These are phyloP conservation scores for Nemania sp. DNA, from an alignment of 2,329 filamentous ascomycete genomes.

Conservation along the genomic window DNA sequence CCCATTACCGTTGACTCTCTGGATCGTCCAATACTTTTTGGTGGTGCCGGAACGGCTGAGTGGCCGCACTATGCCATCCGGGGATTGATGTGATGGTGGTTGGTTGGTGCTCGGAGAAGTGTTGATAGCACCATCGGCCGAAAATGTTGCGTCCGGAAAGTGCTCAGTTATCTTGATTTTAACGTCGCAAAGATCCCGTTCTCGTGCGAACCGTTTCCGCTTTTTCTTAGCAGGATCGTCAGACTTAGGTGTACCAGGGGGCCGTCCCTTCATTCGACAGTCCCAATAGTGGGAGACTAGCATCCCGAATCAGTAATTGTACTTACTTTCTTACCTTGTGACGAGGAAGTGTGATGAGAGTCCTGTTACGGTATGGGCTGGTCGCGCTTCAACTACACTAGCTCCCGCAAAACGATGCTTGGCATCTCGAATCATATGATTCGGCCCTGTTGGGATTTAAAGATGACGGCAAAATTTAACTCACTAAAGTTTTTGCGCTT, in stretches of 20 bases:
- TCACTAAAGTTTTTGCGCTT: conserved; percentile 75
- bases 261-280: conserved; percentile 78
- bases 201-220: conserved; percentile 73
- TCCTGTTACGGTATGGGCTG: background rate
- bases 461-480: background rate
- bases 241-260: conserved; percentile 78
- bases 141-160: conserved; percentile 59
- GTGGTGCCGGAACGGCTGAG: conserved; percentile 49
- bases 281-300: conserved; percentile 79
- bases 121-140: conserved; percentile 35
- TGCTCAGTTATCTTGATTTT: conserved; percentile 88
- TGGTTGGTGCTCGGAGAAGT: conserved; percentile 28
- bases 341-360: background rate
- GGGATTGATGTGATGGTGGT: conserved; percentile 34
- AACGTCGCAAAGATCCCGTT: conserved; percentile 80
- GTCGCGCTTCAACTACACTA: background rate
- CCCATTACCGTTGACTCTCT: conserved; percentile 77
- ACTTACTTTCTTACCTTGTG: background rate
- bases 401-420: background rate
- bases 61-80: conserved; percentile 32
- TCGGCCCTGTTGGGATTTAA: background rate
- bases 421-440: background rate
- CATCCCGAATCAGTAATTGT: conserved; percentile 8
- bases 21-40: conserved; percentile 72
- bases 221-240: conserved; percentile 83